Evolutionary conservation across 257 asterid species (phyloP).

Genomic region (Nicotiana attenuata): DNA sequence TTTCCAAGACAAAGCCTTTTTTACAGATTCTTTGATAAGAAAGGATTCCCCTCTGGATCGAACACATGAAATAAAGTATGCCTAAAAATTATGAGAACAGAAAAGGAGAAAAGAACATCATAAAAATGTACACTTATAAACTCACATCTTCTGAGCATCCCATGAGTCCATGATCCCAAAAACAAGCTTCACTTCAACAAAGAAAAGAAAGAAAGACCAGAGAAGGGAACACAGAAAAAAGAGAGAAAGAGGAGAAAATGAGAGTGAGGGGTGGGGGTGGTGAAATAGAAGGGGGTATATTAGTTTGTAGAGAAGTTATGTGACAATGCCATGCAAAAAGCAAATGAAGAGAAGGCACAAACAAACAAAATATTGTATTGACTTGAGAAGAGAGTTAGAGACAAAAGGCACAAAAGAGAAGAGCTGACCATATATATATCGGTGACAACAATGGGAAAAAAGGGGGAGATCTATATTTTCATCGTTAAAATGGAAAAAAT

Average conservation of each 20-base stretch:
- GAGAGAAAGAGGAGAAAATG: neutral
- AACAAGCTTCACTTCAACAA: neutral
- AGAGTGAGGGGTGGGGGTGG: neutral
- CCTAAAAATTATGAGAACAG: neutral
- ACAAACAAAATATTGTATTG: neutral
- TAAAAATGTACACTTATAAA: neutral
- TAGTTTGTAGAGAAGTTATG: neutral
- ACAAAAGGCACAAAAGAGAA: neutral
- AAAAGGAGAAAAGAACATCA: neutral
- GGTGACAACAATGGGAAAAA: too few species aligned
- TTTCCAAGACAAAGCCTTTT: neutral
- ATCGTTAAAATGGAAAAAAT: neutral
- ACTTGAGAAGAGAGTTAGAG: neutral
- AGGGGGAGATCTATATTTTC: neutral
- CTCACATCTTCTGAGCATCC: slow-evolving; percentile 12
- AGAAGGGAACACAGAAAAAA: neutral
- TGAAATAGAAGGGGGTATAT: neutral
- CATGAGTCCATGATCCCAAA: neutral
- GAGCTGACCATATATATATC: too few species aligned
- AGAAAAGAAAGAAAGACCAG: neutral
- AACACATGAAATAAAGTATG: too few species aligned
- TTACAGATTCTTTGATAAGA: neutral
- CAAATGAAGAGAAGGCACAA: neutral
- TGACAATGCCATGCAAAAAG: neutral
- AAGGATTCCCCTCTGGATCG: neutral